phyloP scores from a whole-genome alignment of 2,329 filamentous ascomycete genomes.

The Colletotrichum gigasporum region DNA sequence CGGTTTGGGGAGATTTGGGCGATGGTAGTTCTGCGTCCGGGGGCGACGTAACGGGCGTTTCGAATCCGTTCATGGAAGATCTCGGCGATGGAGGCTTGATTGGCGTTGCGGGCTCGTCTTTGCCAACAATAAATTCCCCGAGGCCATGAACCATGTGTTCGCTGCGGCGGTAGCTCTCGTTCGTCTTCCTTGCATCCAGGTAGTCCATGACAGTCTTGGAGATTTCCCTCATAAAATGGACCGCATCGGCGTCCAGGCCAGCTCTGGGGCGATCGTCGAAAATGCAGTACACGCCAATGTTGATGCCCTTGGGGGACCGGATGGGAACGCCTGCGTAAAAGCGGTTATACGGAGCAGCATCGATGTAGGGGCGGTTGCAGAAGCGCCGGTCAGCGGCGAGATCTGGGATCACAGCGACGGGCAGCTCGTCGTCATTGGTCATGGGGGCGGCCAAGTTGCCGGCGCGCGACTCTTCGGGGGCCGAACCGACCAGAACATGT shows the following conservation, averaged over 20 bases:
- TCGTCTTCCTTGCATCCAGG: constrained; percentile 44
- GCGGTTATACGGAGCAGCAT: constrained; percentile 35
- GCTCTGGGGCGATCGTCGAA: constrained; percentile 38
- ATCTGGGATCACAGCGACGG: constrained; percentile 46
- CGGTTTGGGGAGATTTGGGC: background rate
- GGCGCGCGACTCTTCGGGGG: background rate
- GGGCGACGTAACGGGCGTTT: background rate
- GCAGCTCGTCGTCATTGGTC: constrained; percentile 35
- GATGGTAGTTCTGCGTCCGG: background rate
- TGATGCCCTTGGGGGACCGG: constrained; percentile 48
- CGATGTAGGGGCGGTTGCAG: constrained; percentile 37
- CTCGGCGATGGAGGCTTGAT: background rate
- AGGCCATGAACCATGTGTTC: constrained; percentile 49
- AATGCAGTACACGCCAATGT: constrained; percentile 53
- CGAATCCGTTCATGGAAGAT: constrained; percentile 2
- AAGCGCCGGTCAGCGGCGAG: constrained; percentile 44
- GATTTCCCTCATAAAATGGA: constrained; percentile 40
- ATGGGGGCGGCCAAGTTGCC: background rate
- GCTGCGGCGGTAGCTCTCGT: constrained; percentile 42
- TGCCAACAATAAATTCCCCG: constrained; percentile 46
- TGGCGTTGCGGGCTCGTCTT: constrained; percentile 23
- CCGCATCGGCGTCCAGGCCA: constrained; percentile 39
- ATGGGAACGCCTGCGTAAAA: constrained; percentile 56
- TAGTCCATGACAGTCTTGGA: constrained; percentile 48
- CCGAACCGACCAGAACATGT: constrained; percentile 34